Evolutionary conservation across 805 yeast species (phyloP).

Genomic region (Ogataea kodamae): DNA sequence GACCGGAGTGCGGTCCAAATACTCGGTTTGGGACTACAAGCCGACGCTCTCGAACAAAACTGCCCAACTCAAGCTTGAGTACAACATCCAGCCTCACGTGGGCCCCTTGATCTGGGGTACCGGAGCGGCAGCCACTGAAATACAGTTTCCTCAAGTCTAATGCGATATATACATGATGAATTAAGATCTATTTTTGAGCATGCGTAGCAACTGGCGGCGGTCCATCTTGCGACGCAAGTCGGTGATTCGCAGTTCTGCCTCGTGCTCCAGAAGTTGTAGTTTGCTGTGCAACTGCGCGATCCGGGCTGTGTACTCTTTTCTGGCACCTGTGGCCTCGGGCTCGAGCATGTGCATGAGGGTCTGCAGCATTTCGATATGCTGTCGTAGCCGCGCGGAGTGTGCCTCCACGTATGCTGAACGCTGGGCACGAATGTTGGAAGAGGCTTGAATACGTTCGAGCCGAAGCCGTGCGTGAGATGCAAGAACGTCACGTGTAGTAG

Average conservation of each 20-base stretch:
- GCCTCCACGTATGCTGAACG: no score
- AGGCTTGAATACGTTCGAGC: no score
- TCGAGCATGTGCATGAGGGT: constrained; percentile 1
- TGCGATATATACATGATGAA: constrained; percentile 1
- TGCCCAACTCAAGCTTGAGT: constrained; percentile 68
- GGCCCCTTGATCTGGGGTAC: constrained; percentile 77
- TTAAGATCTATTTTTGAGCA: neutral
- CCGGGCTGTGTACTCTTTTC: constrained; percentile 1
- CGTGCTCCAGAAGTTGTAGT: neutral
- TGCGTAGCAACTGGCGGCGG: neutral
- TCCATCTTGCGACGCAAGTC: neutral
- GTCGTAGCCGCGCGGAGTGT: no score
- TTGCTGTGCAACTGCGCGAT: neutral
- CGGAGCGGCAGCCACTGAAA: constrained; percentile 30
- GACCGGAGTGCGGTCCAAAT: constrained; percentile 58
- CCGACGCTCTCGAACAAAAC: constrained; percentile 57
- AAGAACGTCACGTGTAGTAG: no score
- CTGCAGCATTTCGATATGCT: neutral
- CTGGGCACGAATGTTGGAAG: no score
- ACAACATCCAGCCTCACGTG: constrained; percentile 90
- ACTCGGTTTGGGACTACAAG: constrained; percentile 84
- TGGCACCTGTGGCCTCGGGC: neutral
- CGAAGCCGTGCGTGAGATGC: no score
- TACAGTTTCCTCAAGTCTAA: constrained; percentile 24
- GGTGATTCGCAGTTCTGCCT: neutral